Base-by-base conservation (phyloP, 768 basidiomycete species). In the Scleroderma citrinum region DNA sequence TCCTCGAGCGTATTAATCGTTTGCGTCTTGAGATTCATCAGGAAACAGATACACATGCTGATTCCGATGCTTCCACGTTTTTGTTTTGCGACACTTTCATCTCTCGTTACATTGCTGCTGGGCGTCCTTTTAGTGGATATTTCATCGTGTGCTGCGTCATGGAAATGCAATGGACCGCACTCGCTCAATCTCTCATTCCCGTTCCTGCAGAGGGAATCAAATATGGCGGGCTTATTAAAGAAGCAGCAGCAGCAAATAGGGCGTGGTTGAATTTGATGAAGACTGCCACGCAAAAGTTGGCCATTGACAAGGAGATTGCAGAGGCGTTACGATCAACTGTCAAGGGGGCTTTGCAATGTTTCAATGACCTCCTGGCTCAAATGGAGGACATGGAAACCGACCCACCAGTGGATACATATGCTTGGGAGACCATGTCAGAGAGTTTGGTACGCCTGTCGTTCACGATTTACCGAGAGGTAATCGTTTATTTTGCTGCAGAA, bases 391-490 rank as follows among this genome's bases (percentile, higher is more conserved):
- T 92, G 81, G 88, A 91, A 13, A 70, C 73, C 3, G 85, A 89
- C 51, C 90, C 87, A 12, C 76, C 85, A 0, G 58, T 84, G 30
- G 91, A 93, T 62, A 88, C 86, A n/a, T 93, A 92, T 66, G 82
- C 87, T 45, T 92, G 85, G 84, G 91, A 93, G 61, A 92, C 91
- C 0, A 84, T 93, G 83, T 88, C 91, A 10, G 91, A 93, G 62
- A 87, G 86, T 56, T 65, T 93, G 75, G 91, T 90, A 80, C 66
- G 35, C 38, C 19, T 44, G 21, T n/a, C n/a, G n/a, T 48, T 46
- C 11, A 20, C 20, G 17, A 4, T 12, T n/a, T 34, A 14, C 30
- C n/a, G 39, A 35, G 47, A 32, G 6, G 41, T 44, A 20, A 17
- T 24, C 16, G 50, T 45, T 39, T 8, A 47, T 4, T 14, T 44